Evolutionary conservation across 768 basidiomycete species (phyloP), one percentile per base, ranked within the genome.

Genomic region (Mycena leptocephala): DNA sequence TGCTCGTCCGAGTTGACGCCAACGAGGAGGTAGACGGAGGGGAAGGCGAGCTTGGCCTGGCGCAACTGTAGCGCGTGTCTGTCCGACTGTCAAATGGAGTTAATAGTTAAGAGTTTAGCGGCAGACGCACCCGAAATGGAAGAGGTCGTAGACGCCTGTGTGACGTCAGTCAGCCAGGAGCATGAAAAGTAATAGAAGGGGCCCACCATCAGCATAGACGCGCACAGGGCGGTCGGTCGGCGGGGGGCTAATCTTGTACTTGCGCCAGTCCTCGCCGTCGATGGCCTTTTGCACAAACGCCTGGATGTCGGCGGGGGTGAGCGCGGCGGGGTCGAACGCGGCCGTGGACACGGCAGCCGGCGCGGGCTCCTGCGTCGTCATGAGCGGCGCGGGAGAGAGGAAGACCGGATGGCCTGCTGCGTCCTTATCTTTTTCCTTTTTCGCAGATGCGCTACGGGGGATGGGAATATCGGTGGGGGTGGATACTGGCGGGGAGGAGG

Each of bases 11-110:
- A 95, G 83, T 92, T 95, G 53, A 99, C 97, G n/a, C 98, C 98
- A 41, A 94, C 96, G 56, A 99, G 88, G 51, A 99, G 92, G 84
- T 98, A 92, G 9, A 99, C 97, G 35, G 91, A 91, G 7, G 95
- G 93, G 86, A 99, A 99, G 0, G 96, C 93, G 20, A 98, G 89
- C 82, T 99, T 99, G 62, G 98, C 97, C 87, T 99, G 98, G 32
- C 98, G 95, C 35, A 99, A 90, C 85, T 99, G 98, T 22, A 99
- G 89, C 1, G 97, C 96, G 87, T 99, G 97, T 7, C 97, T 98
- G 82, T 65, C 39, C 43, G 13, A 18, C 16, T 13, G 61, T 70
- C 35, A 53, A 46, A 56, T 61, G 74, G n/a, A n/a, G n/a, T n/a
- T 24, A 1, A 26, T 64, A 59, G 26, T n/a, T 32, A 70, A 78